A percentile compares a stretch with the other conserved stretches of the same genome.
Conservation (phyloP, 2,329 filamentous ascomycete genomes). For the Akanthomyces lecanii region DNA sequence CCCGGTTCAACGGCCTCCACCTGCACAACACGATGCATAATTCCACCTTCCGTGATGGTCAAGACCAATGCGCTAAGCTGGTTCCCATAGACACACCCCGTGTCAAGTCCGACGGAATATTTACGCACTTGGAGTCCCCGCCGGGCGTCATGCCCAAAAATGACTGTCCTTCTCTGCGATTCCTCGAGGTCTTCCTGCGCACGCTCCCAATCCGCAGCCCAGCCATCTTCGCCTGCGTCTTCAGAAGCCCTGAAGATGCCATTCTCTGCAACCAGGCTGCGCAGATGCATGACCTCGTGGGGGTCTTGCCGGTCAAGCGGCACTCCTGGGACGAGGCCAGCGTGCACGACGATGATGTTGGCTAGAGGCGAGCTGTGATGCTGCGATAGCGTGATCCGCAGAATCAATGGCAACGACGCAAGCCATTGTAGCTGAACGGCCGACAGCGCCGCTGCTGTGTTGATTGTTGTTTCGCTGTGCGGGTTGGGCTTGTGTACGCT, state of each 20-base stretch:
- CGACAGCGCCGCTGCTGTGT: background rate
- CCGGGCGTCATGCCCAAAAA: constrained; percentile 81
- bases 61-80: background rate
- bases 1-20: constrained; percentile 4
- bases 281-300: constrained; percentile 81
- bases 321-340: constrained; percentile 70
- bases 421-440: background rate
- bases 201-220: constrained; percentile 20
- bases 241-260: constrained; percentile 37
- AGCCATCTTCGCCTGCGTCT: constrained; percentile 16
- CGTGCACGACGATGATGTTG: constrained; percentile 64
- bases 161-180: constrained; percentile 50
- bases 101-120: constrained; percentile 79
- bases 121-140: constrained; percentile 53
- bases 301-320: constrained; percentile 65
- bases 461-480: background rate
- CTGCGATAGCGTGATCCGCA: background rate
- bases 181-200: constrained; percentile 24
- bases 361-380: background rate
- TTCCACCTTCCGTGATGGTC: background rate
- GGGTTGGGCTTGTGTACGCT: background rate
- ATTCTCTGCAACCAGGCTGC: constrained; percentile 48
- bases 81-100: constrained; percentile 68
- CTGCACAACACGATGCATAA: constrained; percentile 15
- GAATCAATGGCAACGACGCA: background rate